These are phyloP conservation scores for Dioscorea dumetorum DNA, from an alignment of 106 monocot species.

Conservation along the genomic window DNA sequence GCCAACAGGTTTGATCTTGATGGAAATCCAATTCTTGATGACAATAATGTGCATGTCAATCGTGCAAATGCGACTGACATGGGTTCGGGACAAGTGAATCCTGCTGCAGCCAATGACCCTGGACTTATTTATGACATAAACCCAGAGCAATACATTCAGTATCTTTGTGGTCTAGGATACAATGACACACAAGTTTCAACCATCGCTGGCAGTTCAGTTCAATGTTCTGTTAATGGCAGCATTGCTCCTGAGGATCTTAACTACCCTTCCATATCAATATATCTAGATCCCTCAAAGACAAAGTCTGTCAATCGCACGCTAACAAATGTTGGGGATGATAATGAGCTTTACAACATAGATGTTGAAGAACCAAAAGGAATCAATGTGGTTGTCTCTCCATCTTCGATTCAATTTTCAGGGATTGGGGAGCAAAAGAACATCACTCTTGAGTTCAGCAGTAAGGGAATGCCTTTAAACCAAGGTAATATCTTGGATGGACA, in stretches of 20 bases:
- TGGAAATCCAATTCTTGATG: slow-evolving; percentile 14
- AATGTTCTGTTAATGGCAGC: background rate
- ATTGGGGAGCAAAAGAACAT: slow-evolving; percentile 4
- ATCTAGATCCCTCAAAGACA: background rate
- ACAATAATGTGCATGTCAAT: background rate
- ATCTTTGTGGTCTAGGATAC: slow-evolving; percentile 12
- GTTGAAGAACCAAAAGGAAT: slow-evolving; percentile 16
- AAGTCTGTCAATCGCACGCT: slow-evolving; percentile 13
- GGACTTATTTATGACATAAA: slow-evolving; percentile 23
- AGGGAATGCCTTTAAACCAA: background rate
- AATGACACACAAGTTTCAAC: slow-evolving; percentile 3
- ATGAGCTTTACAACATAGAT: background rate
- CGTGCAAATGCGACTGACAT: slow-evolving; percentile 3
- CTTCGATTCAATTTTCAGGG: slow-evolving; percentile 6
- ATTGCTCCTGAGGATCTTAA: slow-evolving; percentile 12
- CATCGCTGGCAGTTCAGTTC: background rate
- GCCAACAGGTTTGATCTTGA: background rate
- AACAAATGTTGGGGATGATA: slow-evolving; percentile 16
- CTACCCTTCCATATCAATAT: slow-evolving; percentile 20
- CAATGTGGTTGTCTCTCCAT: slow-evolving; percentile 8
- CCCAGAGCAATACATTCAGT: slow-evolving; percentile 13
- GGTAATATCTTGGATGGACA: slow-evolving; percentile 5
- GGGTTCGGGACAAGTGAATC: slow-evolving; percentile 20
- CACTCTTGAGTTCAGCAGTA: background rate
- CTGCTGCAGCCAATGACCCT: slow-evolving; percentile 14